Percentiles rank a stretch among this genome's conserved stretches.
These are phyloP conservation scores for Populus deltoides DNA, from an alignment of 345 rosid species.

Conservation along the genomic window DNA sequence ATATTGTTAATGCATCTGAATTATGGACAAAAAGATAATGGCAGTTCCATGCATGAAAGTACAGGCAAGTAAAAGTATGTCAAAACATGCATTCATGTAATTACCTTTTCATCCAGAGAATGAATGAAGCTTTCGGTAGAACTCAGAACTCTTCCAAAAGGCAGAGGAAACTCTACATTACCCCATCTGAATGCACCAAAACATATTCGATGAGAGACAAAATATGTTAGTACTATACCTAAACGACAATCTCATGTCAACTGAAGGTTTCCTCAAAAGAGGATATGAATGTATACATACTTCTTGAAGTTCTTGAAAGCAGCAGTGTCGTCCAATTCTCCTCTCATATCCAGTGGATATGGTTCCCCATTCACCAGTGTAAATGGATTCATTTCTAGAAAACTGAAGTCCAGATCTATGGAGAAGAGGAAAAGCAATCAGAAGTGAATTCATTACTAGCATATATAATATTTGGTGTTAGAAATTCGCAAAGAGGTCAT, in stretches of 20 bases:
- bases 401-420: conserved; percentile 87
- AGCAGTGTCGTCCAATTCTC: conserved; percentile 94
- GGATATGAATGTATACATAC: conserved; percentile 34
- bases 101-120: conserved; percentile 89
- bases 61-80: background rate
- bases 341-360: conserved; percentile 96
- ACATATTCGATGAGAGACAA: background rate
- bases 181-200: conserved; percentile 66
- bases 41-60: background rate
- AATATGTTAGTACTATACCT: background rate
- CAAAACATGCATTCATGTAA: conserved; percentile 1
- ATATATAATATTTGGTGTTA: background rate
- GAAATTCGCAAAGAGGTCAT: background rate
- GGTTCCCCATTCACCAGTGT: conserved; percentile 83
- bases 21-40: background rate
- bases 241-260: background rate
- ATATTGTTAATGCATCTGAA: background rate
- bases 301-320: conserved; percentile 92
- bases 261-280: background rate
- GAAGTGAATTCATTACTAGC: background rate
- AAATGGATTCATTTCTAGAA: conserved; percentile 95
- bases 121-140: conserved; percentile 78
- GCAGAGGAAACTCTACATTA: conserved; percentile 75
- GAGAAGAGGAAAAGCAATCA: background rate
- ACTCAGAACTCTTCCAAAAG: conserved; percentile 92